Evolutionary conservation across 805 yeast genomes (phyloP), one percentile per base, ranked within the genome.

Genomic region (Lachancea kluyveri): DNA sequence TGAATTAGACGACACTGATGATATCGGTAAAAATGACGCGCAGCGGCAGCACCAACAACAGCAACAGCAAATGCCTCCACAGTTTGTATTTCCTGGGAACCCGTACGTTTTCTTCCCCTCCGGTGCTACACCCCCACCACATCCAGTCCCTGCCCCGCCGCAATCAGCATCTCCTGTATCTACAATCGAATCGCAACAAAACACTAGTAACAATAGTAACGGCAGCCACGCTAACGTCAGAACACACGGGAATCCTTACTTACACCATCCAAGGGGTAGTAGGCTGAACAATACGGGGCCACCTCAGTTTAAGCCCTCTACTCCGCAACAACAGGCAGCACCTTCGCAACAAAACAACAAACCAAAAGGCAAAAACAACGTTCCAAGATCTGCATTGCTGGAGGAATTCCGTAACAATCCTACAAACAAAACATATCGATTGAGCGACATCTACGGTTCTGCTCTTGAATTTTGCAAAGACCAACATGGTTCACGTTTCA

Each of bases 401-500:
- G 96, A 88, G 52, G 94, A 85, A 49, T 84, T 90, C 41, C 73
- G 95, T 31, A 42, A 75, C 37, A 79, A 77, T 41, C 50, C 67
- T 21, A 68, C 67, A 35, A 79, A 74, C 28, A 75, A 76, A 39
- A 38, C 26, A 9, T 80, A 75, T 52, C 67, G 67, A 18, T 65
- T 92, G 44, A 73, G 69, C 37, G 94, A 84, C 50, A 77, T 90
- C 21, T 73, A 76, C 44, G 95, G 95, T 6, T 87, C 81, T 53
- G 92, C 92, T 4, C 68, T 82, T 38, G 97, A 90, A 57, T 90
- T 92, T 47, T 76, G 95, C 30, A 84, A 84, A 44, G 98, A 92
- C 60, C 99, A 92, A 60, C 94, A 87, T 55, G 99, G 99, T 3
- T 88, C 97, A 4, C 70, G 99, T 42, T 92, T 90, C 50, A 90